Evolutionary conservation across 768 basidiomycete genomes (phyloP), one percentile per base, ranked within the genome.

Genomic region (Phylloporus scabripes): DNA sequence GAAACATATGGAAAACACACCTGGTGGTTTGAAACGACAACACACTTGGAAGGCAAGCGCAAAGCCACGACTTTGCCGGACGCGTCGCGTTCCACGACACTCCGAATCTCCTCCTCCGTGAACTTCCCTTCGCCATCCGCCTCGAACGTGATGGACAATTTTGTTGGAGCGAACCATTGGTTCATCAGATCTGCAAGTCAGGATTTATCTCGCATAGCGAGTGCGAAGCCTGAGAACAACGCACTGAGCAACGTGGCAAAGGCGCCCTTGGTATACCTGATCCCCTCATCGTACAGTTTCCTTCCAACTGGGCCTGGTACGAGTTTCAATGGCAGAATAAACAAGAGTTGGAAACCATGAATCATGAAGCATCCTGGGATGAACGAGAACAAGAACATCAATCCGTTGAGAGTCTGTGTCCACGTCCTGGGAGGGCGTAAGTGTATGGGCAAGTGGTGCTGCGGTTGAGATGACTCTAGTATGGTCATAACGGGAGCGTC

Each of bases 11-110:
- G 28, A 26, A 31, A 14, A 15, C 73, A 40, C 51, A 92, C 91
- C 74, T 94, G 95, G 64, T 99, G 95, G 64, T 99, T 99, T 12
- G 90, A 81, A 58, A 93, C 89, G 53, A 92, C 69, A 21, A 98
- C 84, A 29, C 84, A 78, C 64, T 91, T 85, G 54, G 78, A 78
- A 1, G 92, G 91, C 15, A 96, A 67, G 48, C 82, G 77, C 46
- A 97, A 69, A 7, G 73, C 75, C 2, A 76, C 63, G 28, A 86
- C 74, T 31, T 72, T 69, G 7, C 91, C 90, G 2, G 68, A 62
- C 21, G 61, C 58, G 58, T 89, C 77, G 47, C 75, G 79, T 33
- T 79, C 65, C 12, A 85, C 76, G 17, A 88, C 67, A 8, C 64
- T 60, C 23, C 79, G 74, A 20, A 87, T 72, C 28, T 89, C 80